Base-by-base conservation (phyloP, 306 rosid species). In the Potentilla sterilis region DNA sequence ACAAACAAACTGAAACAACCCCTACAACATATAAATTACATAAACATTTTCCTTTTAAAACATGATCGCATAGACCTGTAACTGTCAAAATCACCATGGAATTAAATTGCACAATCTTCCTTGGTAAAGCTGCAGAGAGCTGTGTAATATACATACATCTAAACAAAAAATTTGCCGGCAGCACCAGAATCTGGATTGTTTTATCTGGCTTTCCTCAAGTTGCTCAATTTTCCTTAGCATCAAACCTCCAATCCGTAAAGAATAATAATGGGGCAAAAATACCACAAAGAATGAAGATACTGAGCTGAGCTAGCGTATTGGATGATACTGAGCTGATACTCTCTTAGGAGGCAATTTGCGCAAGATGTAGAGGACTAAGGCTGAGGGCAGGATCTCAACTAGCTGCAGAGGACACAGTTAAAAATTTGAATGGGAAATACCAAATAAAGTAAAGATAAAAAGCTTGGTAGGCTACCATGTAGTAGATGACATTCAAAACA, bases 261-360 rank as follows among this genome's bases (percentile, higher is more conserved):
- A 81, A 59, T 44, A 77, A 73, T 73, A 38, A 18, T 24, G 28
- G 66, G 82, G 71, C 54, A 67, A 82, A 72, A 81, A 72, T 78
- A 63, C 81, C 43, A 64, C 43, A 43, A 83, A 75, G 81, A 77
- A 80, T 77, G 75, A 75, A 66, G 65, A 82, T 72, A 22, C 58
- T 51, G 75, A 66, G 69, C 55, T 35, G 35, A 41, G 78, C 84
- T 83, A 95, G 54, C 86, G 87, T 73, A 95, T 90, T 49, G 97
- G 84, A 72, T 95, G 97, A 80, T 95, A 87, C 72, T 89, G 97
- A 11, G 93, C 97, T 42, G 99, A 95, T 84, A 92, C 82, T 80
- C 99, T 89, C 92, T 84, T 95, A 11, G 97, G 97, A 13, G 99
- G 99, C 85, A 95, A 83, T 84, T 88, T 89, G 74, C 99, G 96